phyloP scores from a whole-genome alignment of 2,329 filamentous ascomycete species.

The Fusarium bulbicola region DNA sequence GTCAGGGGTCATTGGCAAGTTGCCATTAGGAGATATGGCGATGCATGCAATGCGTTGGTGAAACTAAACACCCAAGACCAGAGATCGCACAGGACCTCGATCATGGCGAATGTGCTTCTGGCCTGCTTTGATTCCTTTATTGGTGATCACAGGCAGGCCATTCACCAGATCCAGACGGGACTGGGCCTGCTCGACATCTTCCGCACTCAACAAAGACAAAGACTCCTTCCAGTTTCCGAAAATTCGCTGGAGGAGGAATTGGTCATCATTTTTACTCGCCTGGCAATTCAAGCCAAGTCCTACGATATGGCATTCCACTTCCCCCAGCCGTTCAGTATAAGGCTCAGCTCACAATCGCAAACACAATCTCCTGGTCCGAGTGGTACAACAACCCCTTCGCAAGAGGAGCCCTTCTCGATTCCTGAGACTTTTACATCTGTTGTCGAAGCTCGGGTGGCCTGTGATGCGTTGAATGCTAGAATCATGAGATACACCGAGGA shows the following conservation, averaged over 20 bases:
- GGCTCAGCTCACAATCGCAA: constrained; percentile 45
- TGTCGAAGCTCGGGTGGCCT: constrained; percentile 64
- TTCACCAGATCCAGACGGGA: constrained; percentile 68
- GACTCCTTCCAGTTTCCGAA: constrained; percentile 43
- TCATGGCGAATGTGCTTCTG: constrained; percentile 73
- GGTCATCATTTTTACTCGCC: constrained; percentile 69
- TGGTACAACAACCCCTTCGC: constrained; percentile 54
- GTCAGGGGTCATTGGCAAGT: constrained; percentile 65
- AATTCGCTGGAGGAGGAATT: constrained; percentile 67
- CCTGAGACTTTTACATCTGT: constrained; percentile 57
- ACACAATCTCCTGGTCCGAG: constrained; percentile 54
- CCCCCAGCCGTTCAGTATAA: constrained; percentile 68
- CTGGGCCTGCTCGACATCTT: constrained; percentile 64
- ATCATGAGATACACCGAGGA: constrained; percentile 68
- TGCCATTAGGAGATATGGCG: constrained; percentile 67
- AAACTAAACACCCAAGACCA: constrained; percentile 54
- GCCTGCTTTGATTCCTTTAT: constrained; percentile 76
- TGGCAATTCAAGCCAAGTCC: constrained; percentile 72
- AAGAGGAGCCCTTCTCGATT: constrained; percentile 32
- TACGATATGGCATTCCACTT: constrained; percentile 76
- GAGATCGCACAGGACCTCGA: constrained; percentile 59
- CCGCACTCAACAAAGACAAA: constrained; percentile 54
- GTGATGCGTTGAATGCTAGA: constrained; percentile 65
- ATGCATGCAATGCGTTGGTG: constrained; percentile 62
- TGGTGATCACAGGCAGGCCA: constrained; percentile 69